phyloP scores from a whole-genome alignment of 2,329 filamentous ascomycete genomes.

The Trichoderma koningii region DNA sequence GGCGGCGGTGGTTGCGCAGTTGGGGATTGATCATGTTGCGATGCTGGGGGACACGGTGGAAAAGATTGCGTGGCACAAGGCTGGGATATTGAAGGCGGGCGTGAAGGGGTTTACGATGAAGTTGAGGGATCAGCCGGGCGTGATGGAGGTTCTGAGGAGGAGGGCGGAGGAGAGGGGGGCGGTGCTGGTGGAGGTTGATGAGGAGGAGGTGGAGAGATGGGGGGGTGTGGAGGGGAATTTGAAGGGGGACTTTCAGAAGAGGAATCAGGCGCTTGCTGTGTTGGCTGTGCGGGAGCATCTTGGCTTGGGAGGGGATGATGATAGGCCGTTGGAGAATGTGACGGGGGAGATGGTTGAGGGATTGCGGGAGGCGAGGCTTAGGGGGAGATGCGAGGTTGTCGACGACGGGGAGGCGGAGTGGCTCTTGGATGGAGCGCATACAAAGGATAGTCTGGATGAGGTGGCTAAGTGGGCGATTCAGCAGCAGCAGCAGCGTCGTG shows the following conservation, averaged over 20 bases:
- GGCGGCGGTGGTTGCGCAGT: constrained; percentile 72
- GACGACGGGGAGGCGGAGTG: constrained; percentile 59
- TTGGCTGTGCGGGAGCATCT: constrained; percentile 61
- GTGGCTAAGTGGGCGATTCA: constrained; percentile 76
- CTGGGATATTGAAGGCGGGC: constrained; percentile 76
- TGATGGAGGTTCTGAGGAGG: constrained; percentile 56
- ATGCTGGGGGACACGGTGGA: constrained; percentile 79
- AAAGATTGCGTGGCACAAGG: constrained; percentile 88
- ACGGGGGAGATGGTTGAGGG: constrained; percentile 59
- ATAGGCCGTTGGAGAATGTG: constrained; percentile 33
- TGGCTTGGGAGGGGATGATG: constrained; percentile 32
- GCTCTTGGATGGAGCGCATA: constrained; percentile 89
- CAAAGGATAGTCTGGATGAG: constrained; percentile 75
- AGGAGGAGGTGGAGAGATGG: constrained; percentile 45
- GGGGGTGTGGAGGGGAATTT: constrained; percentile 47
- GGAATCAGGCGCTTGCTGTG: constrained; percentile 61
- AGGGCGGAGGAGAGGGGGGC: constrained; percentile 60
- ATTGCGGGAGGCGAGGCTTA: constrained; percentile 65
- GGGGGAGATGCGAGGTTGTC: constrained; percentile 76
- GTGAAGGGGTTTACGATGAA: constrained; percentile 44
- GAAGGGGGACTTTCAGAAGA: constrained; percentile 56
- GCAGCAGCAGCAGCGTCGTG: constrained; percentile 38
- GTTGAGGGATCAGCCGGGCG: constrained; percentile 39
- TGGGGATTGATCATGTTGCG: constrained; percentile 82
- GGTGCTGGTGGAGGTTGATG: constrained; percentile 46